Base-by-base conservation (phyloP, 2,329 filamentous ascomycete genomes). In the Rutstroemia sp. region DNA sequence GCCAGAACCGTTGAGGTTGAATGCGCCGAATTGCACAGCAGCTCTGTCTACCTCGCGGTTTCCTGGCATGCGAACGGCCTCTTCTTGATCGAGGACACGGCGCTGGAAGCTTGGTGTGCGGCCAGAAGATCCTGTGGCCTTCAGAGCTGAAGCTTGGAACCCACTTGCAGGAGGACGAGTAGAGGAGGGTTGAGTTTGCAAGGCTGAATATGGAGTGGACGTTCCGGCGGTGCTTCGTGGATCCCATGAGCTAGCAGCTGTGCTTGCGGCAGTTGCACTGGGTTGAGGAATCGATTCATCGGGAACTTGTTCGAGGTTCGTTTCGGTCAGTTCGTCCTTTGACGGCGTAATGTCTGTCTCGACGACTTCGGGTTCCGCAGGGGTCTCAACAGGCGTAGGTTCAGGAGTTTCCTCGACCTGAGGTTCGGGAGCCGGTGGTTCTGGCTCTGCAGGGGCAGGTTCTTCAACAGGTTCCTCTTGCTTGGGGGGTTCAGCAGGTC, bases 1-100 rank as follows among this genome's bases (percentile, higher is more conserved):
- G 58, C 73, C 69, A 59, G 82, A 81, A 53, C 86, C 91, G 69
- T 89, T 92, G 67, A 99, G 73, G 68, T 87, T 95, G 78, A 99
- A 89, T 71, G 92, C 95, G 61, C 94, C 94, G 71, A 99, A 99
- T 70, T 97, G 92, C 49, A 99, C 91, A 50, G 92, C 88, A 63
- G 92, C 84, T 66, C 91, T 86, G 70, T 97, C 92, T 27, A 99
- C 88, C 53, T 94, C 92, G 64, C 94, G 91, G 76, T 96, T 96
- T 58, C 89, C 91, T 47, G 94, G 94, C 92, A 99, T 96, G 62
- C 96, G 91, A 42, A 99, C 94, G 58, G 94, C 90, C 75, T 99
- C 94, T 72, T 96, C 92, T 70, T 99, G 94, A 66, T 97, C 92
- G 67, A 95, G 79, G 54, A 96, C 81, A 67, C 90, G 88, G 63